Evolutionary conservation across 768 basidiomycete genomes (phyloP).

Genomic region (Exidia glandulosa): DNA sequence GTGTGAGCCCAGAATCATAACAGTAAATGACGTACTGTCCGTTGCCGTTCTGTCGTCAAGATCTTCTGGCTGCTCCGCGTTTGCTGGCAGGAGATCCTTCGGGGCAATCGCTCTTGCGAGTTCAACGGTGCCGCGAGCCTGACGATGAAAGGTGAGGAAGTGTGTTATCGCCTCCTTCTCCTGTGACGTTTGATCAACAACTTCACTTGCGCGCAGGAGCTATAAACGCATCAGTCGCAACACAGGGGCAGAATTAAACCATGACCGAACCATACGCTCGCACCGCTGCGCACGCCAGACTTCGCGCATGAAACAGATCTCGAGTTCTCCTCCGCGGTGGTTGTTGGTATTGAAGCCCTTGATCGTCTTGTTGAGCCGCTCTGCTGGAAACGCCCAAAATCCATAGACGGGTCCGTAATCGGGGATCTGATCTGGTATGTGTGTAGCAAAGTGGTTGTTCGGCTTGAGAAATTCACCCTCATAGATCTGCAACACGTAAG

Average conservation of each 20-base stretch:
- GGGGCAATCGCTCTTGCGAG: too few species aligned
- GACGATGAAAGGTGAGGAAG: too few species aligned
- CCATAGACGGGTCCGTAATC: slow-evolving; percentile 26
- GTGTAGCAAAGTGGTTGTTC: slow-evolving; percentile 28
- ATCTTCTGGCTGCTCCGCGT: too few species aligned
- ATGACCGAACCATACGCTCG: slow-evolving; percentile 10
- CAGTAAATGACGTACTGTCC: too few species aligned
- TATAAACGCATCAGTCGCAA: too few species aligned
- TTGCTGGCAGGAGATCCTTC: too few species aligned
- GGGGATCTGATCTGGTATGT: slow-evolving; percentile 15
- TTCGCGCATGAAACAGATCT: slow-evolving; percentile 20
- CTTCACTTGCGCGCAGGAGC: too few species aligned
- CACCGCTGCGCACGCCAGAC: slow-evolving; percentile 5
- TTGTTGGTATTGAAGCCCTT: slow-evolving; percentile 24
- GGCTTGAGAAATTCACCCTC: slow-evolving; percentile 20
- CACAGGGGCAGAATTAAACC: slow-evolving; percentile 2
- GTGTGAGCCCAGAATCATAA: too few species aligned
- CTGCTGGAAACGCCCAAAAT: slow-evolving; percentile 29
- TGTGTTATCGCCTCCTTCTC: too few species aligned
- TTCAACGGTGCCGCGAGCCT: too few species aligned
- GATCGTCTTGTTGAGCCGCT: slow-evolving; percentile 22
- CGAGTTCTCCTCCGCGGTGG: slow-evolving; percentile 21
- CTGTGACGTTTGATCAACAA: too few species aligned
- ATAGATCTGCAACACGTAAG: slow-evolving; percentile 16
- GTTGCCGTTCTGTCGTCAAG: too few species aligned